A percentile compares a stretch with the other conserved stretches of the same genome.
Evolutionary conservation across 2,329 filamentous ascomycete genomes (phyloP).

Genomic region (Ilyonectria sp.): DNA sequence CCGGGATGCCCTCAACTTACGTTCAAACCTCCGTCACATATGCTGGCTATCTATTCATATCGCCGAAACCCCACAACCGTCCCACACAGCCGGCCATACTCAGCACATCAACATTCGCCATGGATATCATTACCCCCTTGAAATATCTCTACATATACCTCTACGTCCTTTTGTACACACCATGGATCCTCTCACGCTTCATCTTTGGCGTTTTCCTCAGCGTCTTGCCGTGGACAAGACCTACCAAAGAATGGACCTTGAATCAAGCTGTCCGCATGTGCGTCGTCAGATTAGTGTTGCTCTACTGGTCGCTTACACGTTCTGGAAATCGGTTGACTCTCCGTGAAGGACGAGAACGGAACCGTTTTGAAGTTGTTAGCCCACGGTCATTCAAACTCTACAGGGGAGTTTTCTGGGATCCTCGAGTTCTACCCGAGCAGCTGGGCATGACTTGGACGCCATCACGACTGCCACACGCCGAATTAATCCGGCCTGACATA

Average conservation of each 20-base stretch:
- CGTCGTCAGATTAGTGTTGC: conserved; percentile 34
- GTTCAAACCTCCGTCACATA: no score
- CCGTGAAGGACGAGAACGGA: conserved; percentile 30
- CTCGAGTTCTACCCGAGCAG: conserved; percentile 19
- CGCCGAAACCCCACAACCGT: no score
- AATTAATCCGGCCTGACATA: conserved; percentile 26
- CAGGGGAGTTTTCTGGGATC: conserved; percentile 27
- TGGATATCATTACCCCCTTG: background rate
- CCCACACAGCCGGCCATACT: background rate
- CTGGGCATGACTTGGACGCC: conserved; percentile 44
- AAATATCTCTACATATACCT: background rate
- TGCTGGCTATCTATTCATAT: no score
- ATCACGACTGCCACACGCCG: conserved; percentile 31
- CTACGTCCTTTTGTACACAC: conserved; percentile 14
- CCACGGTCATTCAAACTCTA: conserved; percentile 38
- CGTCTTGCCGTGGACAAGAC: conserved; percentile 31
- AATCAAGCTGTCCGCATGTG: conserved; percentile 39
- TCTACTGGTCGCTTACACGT: conserved; percentile 40
- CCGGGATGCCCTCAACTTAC: no score
- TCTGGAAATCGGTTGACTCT: conserved; percentile 32
- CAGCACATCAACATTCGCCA: conserved; percentile 1
- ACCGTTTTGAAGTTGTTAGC: conserved; percentile 36
- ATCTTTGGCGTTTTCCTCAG: conserved; percentile 33
- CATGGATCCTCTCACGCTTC: conserved; percentile 40
- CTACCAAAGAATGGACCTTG: conserved; percentile 29